Percentiles rank a stretch among this genome's conserved stretches.
Conservation (phyloP, 2,329 filamentous ascomycete genomes). For the Shiraia bambusicola region DNA sequence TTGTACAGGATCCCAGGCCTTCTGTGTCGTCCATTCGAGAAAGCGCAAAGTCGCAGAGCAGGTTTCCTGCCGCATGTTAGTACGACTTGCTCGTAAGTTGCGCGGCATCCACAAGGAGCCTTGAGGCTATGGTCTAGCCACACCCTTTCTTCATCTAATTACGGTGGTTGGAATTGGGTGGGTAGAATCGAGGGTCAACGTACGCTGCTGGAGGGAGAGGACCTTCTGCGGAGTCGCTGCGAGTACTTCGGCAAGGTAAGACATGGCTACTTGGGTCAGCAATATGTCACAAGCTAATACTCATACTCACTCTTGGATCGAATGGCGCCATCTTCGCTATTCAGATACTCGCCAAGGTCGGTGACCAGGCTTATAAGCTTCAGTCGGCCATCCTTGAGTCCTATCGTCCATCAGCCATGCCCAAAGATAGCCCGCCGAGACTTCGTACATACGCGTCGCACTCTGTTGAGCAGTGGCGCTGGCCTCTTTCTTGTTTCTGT, state of each 20-base stretch:
- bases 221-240: constrained; percentile 55
- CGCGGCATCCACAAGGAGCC: no score
- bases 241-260: constrained; percentile 55
- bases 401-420: constrained; percentile 41
- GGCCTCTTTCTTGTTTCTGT: constrained; percentile 51
- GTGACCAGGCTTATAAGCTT: constrained; percentile 65
- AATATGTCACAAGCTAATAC: constrained; percentile 25
- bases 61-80: constrained; percentile 44
- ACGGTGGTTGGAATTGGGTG: neutral
- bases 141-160: no score
- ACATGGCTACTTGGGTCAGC: constrained; percentile 42
- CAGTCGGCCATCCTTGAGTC: constrained; percentile 60
- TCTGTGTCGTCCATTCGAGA: constrained; percentile 60
- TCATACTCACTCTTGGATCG: constrained; percentile 57
- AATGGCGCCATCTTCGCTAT: constrained; percentile 62
- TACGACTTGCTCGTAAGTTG: neutral
- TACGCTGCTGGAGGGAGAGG: constrained; percentile 61
- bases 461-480: constrained; percentile 46
- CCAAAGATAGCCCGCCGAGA: constrained; percentile 6
- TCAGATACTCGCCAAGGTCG: constrained; percentile 66
- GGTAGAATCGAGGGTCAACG: constrained; percentile 11
- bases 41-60: constrained; percentile 65
- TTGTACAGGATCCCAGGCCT: constrained; percentile 59
- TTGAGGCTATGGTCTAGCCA: no score
- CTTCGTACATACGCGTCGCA: constrained; percentile 40